Percentiles rank a stretch among this genome's conserved stretches.
Evolutionary conservation across 2,329 filamentous ascomycete genomes (phyloP).

Genomic region (Sarocladium oryzae): DNA sequence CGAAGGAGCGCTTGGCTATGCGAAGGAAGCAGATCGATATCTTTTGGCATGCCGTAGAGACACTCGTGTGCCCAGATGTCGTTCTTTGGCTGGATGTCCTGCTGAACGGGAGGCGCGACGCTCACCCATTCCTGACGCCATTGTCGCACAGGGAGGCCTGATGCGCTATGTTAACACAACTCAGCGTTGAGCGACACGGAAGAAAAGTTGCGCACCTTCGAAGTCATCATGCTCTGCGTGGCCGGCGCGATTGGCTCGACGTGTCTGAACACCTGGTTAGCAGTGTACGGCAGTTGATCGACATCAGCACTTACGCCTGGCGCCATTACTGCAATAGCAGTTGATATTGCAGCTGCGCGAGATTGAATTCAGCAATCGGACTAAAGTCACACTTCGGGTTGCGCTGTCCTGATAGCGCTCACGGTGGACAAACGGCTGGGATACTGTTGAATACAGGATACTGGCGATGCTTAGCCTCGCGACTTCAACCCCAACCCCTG

Average conservation of each 20-base stretch:
- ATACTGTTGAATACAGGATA: background rate
- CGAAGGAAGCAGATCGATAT: constrained; percentile 68
- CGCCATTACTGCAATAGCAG: constrained; percentile 25
- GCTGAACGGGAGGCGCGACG: constrained; percentile 58
- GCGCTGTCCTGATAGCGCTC: background rate
- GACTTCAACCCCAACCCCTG: constrained; percentile 5
- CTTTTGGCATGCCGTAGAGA: constrained; percentile 75
- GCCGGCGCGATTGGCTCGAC: constrained; percentile 49
- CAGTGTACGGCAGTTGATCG: background rate
- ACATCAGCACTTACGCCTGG: constrained; percentile 27
- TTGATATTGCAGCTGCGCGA: background rate
- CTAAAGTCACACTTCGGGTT: background rate
- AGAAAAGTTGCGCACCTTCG: constrained; percentile 36
- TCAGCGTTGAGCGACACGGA: background rate
- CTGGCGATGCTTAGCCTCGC: constrained; percentile 6
- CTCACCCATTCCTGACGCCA: constrained; percentile 71
- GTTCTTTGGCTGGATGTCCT: constrained; percentile 57
- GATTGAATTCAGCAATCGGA: background rate
- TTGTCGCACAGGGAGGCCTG: constrained; percentile 82
- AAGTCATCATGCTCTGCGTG: constrained; percentile 57
- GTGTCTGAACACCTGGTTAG: constrained; percentile 34
- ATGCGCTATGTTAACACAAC: constrained; percentile 20
- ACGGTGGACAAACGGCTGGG: background rate
- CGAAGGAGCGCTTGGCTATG: constrained; percentile 79
- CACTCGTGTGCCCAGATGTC: constrained; percentile 71